Conservation (phyloP, 208 protist genomes). For the Naegleria fowleri region DNA sequence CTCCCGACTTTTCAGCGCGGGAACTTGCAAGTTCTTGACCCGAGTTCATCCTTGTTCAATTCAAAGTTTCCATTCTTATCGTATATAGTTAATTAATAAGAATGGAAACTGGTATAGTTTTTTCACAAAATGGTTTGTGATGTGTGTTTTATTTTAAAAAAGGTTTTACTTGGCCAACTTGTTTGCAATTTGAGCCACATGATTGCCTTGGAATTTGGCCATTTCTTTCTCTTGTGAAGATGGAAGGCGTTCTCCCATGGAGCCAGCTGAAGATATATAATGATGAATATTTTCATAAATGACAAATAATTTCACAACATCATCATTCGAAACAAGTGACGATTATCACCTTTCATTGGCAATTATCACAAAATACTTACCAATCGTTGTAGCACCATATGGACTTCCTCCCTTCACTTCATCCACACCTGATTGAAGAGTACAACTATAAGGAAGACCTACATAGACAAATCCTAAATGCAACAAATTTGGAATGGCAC, state of each 20-base stretch:
- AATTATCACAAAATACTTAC: not conserved
- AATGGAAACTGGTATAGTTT: no score
- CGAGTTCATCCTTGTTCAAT: no score
- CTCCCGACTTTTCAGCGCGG: no score
- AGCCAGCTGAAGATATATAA: slow-evolving; percentile 33
- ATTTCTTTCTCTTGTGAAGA: slow-evolving; percentile 34
- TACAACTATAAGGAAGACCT: slow-evolving; percentile 42
- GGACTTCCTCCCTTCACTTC: slow-evolving; percentile 46
- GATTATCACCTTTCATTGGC: no score
- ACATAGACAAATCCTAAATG: slow-evolving; percentile 49
- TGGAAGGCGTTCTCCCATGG: slow-evolving; percentile 42
- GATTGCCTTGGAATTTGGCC: slow-evolving; percentile 34
- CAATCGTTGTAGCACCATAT: slow-evolving; percentile 48
- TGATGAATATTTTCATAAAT: no score
- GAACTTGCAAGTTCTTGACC: no score
- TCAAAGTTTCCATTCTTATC: no score
- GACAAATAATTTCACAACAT: no score
- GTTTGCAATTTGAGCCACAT: slow-evolving; percentile 38
- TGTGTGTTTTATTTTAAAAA: no score
- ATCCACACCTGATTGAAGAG: slow-evolving; percentile 24
- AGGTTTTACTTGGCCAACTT: slow-evolving; percentile 22
- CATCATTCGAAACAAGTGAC: no score
- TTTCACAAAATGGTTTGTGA: no score
- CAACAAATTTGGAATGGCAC: not conserved
- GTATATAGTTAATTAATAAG: no score